A percentile compares a stretch with the other conserved stretches of the same genome.
These are phyloP conservation scores for Pseudogymnoascus pannorum DNA, from an alignment of 2,329 filamentous ascomycete species.

Conservation along the genomic window DNA sequence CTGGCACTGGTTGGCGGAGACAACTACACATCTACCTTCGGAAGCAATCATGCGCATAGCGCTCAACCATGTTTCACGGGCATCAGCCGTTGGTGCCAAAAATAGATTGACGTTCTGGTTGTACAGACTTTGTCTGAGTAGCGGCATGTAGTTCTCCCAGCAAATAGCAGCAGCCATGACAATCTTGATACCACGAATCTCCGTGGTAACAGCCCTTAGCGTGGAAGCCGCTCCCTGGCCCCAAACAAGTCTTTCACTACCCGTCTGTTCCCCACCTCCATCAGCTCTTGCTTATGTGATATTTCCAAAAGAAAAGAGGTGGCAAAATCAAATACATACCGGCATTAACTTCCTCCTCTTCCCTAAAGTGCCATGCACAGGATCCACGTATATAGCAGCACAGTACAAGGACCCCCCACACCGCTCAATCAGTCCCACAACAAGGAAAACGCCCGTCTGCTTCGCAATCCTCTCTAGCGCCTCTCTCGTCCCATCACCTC, in stretches of 20 bases:
- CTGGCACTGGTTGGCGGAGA: slow-evolving; percentile 79
- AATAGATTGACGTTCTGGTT: slow-evolving; percentile 88
- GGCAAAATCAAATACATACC: slow-evolving; percentile 38
- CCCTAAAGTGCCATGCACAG: slow-evolving; percentile 62
- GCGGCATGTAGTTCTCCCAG: slow-evolving; percentile 96
- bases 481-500: slow-evolving; percentile 74
- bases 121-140: slow-evolving; percentile 77
- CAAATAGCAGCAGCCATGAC: slow-evolving; percentile 85
- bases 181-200: slow-evolving; percentile 69
- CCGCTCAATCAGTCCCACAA: slow-evolving; percentile 72
- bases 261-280: slow-evolving; percentile 45
- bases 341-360: slow-evolving; percentile 93
- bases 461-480: slow-evolving; percentile 67
- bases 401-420: slow-evolving; percentile 81
- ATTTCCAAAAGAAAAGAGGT: neutral
- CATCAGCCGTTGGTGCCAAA: slow-evolving; percentile 83
- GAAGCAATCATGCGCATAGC: slow-evolving; percentile 75
- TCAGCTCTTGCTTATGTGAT: neutral
- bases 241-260: slow-evolving; percentile 77
- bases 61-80: slow-evolving; percentile 70
- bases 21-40: slow-evolving; percentile 78
- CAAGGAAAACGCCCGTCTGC: slow-evolving; percentile 74
- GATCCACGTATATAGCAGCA: slow-evolving; percentile 73
- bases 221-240: slow-evolving; percentile 76
- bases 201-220: slow-evolving; percentile 69